Evolutionary conservation across 2,329 filamentous ascomycete species (phyloP).

Genomic region (Alternaria triticimaculans): DNA sequence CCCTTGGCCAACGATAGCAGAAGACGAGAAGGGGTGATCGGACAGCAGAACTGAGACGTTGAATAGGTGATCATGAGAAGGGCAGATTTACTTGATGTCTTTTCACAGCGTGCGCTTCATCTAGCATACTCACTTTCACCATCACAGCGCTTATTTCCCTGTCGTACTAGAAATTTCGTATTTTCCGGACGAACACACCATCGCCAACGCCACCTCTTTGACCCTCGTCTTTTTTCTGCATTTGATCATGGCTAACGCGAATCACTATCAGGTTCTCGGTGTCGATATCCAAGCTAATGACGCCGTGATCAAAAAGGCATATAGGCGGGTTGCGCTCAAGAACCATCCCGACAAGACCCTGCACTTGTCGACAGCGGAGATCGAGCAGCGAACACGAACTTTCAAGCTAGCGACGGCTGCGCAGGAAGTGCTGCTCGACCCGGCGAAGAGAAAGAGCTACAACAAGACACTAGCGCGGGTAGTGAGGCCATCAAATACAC

Average conservation of each 20-base stretch:
- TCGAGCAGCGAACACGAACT: neutral
- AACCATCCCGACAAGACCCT: slow-evolving; percentile 16
- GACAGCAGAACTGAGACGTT: neutral
- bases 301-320: slow-evolving; percentile 8
- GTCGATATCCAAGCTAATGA: neutral
- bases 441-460: neutral
- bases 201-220: neutral
- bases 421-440: neutral
- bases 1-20: too few species aligned
- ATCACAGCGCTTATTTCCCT: neutral
- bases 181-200: neutral
- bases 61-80: neutral
- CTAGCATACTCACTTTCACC: neutral
- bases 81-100: neutral
- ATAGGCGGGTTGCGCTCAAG: neutral
- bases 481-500: neutral
- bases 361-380: slow-evolving; percentile 1
- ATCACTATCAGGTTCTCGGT: slow-evolving; percentile 8
- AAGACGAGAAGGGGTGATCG: neutral
- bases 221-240: neutral
- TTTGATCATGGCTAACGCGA: neutral
- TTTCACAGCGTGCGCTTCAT: neutral
- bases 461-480: neutral
- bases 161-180: neutral
- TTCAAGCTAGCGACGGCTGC: slow-evolving; percentile 9